phyloP scores from a whole-genome alignment of 371 early-diverging fungal genomes.

The Gilbertella persicaria region DNA sequence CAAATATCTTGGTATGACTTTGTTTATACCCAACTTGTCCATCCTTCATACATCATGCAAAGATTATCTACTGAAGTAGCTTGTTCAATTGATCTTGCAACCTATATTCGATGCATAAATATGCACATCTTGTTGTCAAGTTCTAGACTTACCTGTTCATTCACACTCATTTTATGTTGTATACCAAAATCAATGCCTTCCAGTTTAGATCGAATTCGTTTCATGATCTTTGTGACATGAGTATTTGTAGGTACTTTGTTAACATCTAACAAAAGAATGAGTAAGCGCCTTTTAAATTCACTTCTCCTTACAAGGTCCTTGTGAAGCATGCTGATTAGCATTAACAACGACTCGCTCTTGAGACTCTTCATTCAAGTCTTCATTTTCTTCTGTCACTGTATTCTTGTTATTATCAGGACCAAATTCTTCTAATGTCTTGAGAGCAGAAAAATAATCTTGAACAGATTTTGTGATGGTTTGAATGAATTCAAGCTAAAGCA shows the following conservation, averaged over 20 bases:
- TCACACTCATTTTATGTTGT: conserved; percentile 52
- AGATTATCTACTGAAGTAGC: conserved; percentile 59
- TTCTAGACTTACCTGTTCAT: conserved; percentile 49
- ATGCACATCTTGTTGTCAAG: background rate
- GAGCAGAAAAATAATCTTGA: conserved; percentile 26
- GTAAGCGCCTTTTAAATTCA: background rate
- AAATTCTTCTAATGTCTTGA: conserved; percentile 42
- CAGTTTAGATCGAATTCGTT: conserved; percentile 66
- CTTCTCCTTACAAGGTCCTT: conserved; percentile 13
- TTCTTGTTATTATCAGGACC: conserved; percentile 34
- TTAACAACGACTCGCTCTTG: background rate
- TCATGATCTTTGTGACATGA: conserved; percentile 63
- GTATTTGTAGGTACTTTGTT: conserved; percentile 38
- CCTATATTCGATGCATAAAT: conserved; percentile 14
- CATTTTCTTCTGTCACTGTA: conserved; percentile 1
- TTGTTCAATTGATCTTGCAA: conserved; percentile 57
- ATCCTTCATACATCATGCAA: conserved; percentile 61
- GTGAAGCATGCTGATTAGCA: conserved; percentile 7
- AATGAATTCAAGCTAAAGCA: conserved; percentile 12
- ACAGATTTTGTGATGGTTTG: conserved; percentile 9
- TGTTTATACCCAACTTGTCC: conserved; percentile 62
- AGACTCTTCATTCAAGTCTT: background rate
- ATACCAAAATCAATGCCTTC: conserved; percentile 68
- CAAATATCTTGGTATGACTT: no score
- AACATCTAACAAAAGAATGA: background rate